Base-by-base conservation (phyloP, 2,329 filamentous ascomycete species). In the Curvularia sp. region DNA sequence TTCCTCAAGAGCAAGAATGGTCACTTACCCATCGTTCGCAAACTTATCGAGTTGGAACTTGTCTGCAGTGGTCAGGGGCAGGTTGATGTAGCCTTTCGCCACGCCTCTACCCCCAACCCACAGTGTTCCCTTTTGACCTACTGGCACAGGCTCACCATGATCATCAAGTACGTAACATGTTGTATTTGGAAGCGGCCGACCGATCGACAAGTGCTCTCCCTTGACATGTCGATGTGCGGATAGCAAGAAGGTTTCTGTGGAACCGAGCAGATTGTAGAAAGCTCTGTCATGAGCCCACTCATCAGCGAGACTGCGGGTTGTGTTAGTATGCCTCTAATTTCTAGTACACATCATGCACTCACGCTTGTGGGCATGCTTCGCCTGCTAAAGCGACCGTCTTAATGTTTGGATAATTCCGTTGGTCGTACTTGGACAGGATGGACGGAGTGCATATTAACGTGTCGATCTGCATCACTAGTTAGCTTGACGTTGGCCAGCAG, bases 191-290 rank as follows among this genome's bases (percentile, higher is more conserved):
- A 83, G 82, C 0, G 84, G 84, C 30, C 69, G 77, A 5, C 85
- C 85, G 59, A 87, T 86, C 0, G 83, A 82, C 3, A 87, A 68
- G 1, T 75, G 72, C 34, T 75, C 70, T 2, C 83, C 83, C 0
- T 77, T 74, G 18, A 74, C 66, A 65, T 87, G 84, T 38, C 76
- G 75, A 52, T 84, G 80, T 72, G 84, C 83, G 5, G 84, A 85
- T 52, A 87, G 79, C 49, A 87, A 85, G 1, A 83, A 87, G 13
- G 84, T 83, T 68, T 87, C 85, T 0, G 85, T 86, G 1, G 85
- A 84, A 2, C 85, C 85, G 65, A 84, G 87, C 63, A 83, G 82
- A 72, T 87, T 87, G 78, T 71, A 74, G 43, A 71, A 75, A 30
- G 43, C 45, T 15, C 64, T 61, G 77, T 80, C 72, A 3, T 78